A percentile compares a stretch with the other conserved stretches of the same genome.
Evolutionary conservation across 352 stramenopile species (phyloP).

Genomic region (Phytopythium chamaehyphon): DNA sequence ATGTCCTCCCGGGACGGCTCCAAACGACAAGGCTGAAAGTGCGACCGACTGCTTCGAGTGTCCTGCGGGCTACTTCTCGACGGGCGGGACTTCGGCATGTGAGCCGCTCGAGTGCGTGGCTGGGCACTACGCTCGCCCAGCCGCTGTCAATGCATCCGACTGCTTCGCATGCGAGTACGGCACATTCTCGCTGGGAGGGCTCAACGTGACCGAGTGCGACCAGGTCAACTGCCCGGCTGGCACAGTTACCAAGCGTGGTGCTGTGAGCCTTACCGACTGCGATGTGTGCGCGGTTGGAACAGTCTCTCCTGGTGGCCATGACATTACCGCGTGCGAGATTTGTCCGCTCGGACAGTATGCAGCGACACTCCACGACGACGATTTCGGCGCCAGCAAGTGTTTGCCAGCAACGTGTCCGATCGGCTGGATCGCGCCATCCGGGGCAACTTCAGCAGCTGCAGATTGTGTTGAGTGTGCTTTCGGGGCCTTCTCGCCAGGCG

Average conservation of each 20-base stretch:
- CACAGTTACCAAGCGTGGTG: constrained; percentile 22
- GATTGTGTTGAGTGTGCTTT: constrained; percentile 24
- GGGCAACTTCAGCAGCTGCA: constrained; percentile 13
- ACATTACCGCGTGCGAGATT: constrained; percentile 12
- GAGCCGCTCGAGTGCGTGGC: constrained; percentile 18
- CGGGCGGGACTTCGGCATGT: constrained; percentile 20
- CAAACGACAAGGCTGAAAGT: constrained; percentile 21
- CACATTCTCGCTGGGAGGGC: constrained; percentile 29
- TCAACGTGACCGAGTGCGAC: constrained; percentile 16
- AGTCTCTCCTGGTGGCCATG: constrained; percentile 21
- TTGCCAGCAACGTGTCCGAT: constrained; percentile 12
- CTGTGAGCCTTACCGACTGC: constrained; percentile 26
- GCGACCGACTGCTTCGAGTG: constrained; percentile 36
- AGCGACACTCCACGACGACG: constrained; percentile 6
- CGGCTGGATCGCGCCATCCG: constrained; percentile 13
- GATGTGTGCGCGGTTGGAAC: constrained; percentile 20
- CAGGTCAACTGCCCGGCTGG: constrained; percentile 19
- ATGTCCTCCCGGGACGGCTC: constrained; percentile 23
- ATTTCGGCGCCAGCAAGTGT: constrained; percentile 26
- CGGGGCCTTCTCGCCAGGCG: constrained; percentile 23
- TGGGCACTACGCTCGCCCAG: constrained; percentile 20
- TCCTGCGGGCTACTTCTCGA: constrained; percentile 26
- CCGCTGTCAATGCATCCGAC: constrained; percentile 21
- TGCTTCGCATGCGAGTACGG: constrained; percentile 28
- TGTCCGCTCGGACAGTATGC: constrained; percentile 25